A percentile compares a stretch with the other conserved stretches of the same genome.
Evolutionary conservation across 2,329 filamentous ascomycete species (phyloP).

Genomic region (Hymenoscyphus repandus): DNA sequence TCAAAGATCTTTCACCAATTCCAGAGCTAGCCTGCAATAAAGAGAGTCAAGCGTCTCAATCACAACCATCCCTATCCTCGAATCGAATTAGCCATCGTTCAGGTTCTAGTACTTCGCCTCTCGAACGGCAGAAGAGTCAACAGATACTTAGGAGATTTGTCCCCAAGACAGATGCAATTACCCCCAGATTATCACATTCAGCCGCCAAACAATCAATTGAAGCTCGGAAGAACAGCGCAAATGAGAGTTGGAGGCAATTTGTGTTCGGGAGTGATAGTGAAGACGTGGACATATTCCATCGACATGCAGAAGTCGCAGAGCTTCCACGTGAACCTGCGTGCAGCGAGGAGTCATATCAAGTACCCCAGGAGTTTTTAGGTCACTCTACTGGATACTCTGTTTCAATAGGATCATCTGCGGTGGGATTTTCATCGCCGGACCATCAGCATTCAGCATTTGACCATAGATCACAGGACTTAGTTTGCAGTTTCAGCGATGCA

Average conservation of each 20-base stretch:
- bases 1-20: neutral
- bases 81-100: neutral
- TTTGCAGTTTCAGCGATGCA: too few species aligned
- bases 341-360: too few species aligned
- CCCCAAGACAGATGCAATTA: neutral
- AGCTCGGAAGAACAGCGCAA: conserved; percentile 8
- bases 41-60: neutral
- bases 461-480: too few species aligned
- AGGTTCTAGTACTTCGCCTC: neutral
- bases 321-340: too few species aligned
- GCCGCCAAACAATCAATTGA: neutral
- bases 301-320: too few species aligned
- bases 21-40: neutral
- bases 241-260: conserved; percentile 27
- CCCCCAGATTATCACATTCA: too few species aligned
- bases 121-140: neutral
- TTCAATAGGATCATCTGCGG: too few species aligned
- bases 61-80: neutral
- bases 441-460: too few species aligned
- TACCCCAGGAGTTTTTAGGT: too few species aligned
- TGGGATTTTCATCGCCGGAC: too few species aligned
- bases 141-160: neutral
- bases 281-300: conserved; percentile 2
- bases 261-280: conserved; percentile 24
- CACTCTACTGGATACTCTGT: too few species aligned